These are phyloP conservation scores for Tetrahymena borealis DNA, from an alignment of 73 alveolate genomes.

Conservation along the genomic window DNA sequence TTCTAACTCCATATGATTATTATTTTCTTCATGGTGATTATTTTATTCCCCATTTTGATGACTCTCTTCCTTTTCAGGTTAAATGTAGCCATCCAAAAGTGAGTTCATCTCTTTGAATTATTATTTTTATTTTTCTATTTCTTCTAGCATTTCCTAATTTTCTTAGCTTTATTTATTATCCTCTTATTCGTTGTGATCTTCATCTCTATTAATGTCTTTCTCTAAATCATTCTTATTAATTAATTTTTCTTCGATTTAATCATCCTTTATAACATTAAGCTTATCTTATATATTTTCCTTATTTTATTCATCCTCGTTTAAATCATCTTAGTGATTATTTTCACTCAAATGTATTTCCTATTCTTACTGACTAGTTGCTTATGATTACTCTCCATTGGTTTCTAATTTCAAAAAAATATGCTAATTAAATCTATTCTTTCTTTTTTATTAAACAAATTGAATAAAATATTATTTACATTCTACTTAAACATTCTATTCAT, in stretches of 20 bases:
- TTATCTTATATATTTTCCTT: neutral
- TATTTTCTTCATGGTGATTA: neutral
- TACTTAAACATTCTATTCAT: too few species aligned
- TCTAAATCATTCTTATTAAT: neutral
- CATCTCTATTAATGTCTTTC: neutral
- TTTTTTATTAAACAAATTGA: neutral
- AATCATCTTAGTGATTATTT: too few species aligned
- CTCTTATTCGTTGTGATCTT: neutral
- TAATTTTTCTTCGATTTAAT: neutral
- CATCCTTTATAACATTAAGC: neutral
- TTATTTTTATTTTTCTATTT: neutral
- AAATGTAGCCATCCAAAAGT: neutral
- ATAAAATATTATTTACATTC: too few species aligned
- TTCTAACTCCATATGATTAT: neutral
- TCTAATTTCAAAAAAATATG: neutral
- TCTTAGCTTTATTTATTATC: neutral
- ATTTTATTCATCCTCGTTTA: neutral
- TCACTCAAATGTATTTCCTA: too few species aligned
- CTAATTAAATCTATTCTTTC: neutral
- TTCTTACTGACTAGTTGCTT: neutral
- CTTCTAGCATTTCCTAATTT: neutral
- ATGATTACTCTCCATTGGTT: neutral
- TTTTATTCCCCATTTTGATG: neutral
- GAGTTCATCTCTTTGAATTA: neutral
- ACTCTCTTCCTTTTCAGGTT: neutral